Evolutionary conservation across 768 basidiomycete genomes (phyloP), one percentile per base, ranked within the genome.

Genomic region (Auriscalpium orientale): DNA sequence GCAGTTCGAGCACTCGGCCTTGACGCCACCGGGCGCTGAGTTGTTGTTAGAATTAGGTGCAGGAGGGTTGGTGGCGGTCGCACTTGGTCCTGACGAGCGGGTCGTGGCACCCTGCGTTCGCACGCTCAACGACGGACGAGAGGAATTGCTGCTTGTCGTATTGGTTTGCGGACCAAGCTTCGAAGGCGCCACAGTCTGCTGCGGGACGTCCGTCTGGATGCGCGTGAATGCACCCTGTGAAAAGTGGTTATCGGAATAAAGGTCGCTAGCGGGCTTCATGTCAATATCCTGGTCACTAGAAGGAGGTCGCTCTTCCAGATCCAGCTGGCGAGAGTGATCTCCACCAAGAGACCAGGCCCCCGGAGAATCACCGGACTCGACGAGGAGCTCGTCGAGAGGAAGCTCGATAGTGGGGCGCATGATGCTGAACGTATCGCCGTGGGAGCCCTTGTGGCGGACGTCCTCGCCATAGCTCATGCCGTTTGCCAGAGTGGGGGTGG

Each of bases 1-100:
- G 63, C 90, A 92, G 69, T 91, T 92, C 8, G 85, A 85, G 65
- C 91, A 92, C 63, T 91, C 91, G 7, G 88, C 87, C 72, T 91
- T 92, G 56, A 79, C 77, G 34, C 80, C 80, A 20, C 76, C 79
- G 5, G 79, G 79, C 1, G 79, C 78, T 28, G 77, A 71, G 63
- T 73, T 74, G 55, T 65, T 67, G 55, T 57, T 58, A 7, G 57
- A 57, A 47, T 47, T 61, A 56, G 60, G 62, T n/a, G 64, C 46
- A 12, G 56, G 22, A 16, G 55, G 46, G 52, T 60, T 63, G 35
- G 57, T 53, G 37, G 81, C 68, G 59, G 74, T 82, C 22, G 83
- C 84, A 20, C 83, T 79, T 2, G 84, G 87, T 22, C 85, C 85
- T 60, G 82, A 75, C 35, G 84, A 83, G 7, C 81, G 84, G 5